Evolutionary conservation across 2,329 filamentous ascomycete genomes (phyloP).

Genomic region (Penicillium occitanis): DNA sequence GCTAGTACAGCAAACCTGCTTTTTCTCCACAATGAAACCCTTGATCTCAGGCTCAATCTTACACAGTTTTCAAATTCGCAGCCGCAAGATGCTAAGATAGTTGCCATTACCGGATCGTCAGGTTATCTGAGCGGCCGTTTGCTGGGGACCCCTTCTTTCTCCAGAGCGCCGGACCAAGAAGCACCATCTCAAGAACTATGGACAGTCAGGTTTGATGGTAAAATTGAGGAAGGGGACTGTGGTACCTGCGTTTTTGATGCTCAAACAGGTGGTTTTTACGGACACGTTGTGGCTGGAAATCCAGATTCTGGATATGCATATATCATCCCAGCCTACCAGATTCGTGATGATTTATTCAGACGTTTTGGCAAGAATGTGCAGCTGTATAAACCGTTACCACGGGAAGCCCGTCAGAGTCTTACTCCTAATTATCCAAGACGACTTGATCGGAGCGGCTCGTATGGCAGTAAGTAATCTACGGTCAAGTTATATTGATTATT

Average conservation of each 20-base stretch:
- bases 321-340: not conserved
- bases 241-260: not conserved
- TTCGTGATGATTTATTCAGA: not conserved
- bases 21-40: not conserved
- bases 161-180: not conserved
- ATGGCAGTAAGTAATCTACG: not conserved
- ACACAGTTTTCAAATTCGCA: not conserved
- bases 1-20: not conserved
- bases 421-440: not conserved
- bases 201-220: not conserved
- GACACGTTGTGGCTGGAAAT: not conserved
- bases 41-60: not conserved
- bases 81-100: not conserved
- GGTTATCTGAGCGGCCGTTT: not conserved
- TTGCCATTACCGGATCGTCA: not conserved
- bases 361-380: not conserved
- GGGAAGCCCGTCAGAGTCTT: not conserved
- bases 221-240: not conserved
- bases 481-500: not conserved
- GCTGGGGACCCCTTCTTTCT: not conserved
- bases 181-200: not conserved
- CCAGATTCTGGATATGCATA: not conserved
- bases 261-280: not conserved
- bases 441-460: not conserved
- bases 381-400: not conserved